Percentiles rank a stretch among this genome's conserved stretches.
phyloP scores from a whole-genome alignment of 1,284 basidiomycete genomes.

The Apiotrichum siamense region DNA sequence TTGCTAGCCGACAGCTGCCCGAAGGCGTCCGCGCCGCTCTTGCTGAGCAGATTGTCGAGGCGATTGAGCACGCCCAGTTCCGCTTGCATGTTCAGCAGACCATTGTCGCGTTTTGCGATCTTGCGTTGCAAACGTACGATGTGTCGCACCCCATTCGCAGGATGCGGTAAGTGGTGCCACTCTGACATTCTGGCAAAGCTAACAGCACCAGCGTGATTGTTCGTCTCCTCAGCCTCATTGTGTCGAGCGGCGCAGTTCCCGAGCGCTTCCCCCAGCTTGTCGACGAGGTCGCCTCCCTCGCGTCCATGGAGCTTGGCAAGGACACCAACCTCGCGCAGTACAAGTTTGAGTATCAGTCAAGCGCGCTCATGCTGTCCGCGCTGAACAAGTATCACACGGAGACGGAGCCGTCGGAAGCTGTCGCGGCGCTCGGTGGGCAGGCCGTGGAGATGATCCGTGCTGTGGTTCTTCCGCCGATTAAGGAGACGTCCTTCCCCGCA shows the following conservation, averaged over 20 bases:
- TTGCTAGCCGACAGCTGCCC: slow-evolving; percentile 1
- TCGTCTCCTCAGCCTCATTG: slow-evolving; percentile 14
- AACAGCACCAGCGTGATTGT: slow-evolving; percentile 12
- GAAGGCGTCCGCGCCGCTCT: slow-evolving; percentile 18
- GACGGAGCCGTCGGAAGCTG: slow-evolving; percentile 13
- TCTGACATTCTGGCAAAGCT: background rate
- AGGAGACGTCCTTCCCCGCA: background rate
- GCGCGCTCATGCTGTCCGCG: slow-evolving; percentile 18
- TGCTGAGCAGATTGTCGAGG: slow-evolving; percentile 25
- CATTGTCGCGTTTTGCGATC: slow-evolving; percentile 22
- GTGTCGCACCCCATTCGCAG: slow-evolving; percentile 28
- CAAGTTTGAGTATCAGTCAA: slow-evolving; percentile 25
- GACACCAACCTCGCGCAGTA: slow-evolving; percentile 17
- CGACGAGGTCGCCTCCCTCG: background rate
- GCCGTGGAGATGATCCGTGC: slow-evolving; percentile 22
- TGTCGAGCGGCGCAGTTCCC: slow-evolving; percentile 15
- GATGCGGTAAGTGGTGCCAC: slow-evolving; percentile 22
- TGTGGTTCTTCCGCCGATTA: slow-evolving; percentile 22
- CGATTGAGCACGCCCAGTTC: slow-evolving; percentile 21
- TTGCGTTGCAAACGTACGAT: slow-evolving; percentile 28
- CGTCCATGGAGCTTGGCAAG: slow-evolving; percentile 10
- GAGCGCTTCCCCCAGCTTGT: slow-evolving; percentile 19
- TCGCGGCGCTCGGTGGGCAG: slow-evolving; percentile 13
- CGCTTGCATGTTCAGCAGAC: slow-evolving; percentile 24
- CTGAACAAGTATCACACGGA: slow-evolving; percentile 28